These are phyloP conservation scores for Eragrostis tef DNA, from an alignment of 202 grass and related monocot species.

Conservation along the genomic window DNA sequence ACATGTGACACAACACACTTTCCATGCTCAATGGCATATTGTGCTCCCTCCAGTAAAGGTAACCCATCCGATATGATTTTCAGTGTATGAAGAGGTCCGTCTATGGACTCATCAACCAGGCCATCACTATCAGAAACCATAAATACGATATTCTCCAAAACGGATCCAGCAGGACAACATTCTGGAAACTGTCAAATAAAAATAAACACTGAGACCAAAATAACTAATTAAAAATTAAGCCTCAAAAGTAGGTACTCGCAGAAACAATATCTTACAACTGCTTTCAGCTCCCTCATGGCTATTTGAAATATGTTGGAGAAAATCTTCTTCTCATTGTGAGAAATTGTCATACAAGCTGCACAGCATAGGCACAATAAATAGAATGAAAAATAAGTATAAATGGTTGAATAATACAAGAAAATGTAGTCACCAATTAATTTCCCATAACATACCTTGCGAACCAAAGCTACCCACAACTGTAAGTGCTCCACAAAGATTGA, in stretches of 20 bases:
- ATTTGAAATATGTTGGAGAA: slow-evolving; percentile 45
- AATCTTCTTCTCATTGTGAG: slow-evolving; percentile 37
- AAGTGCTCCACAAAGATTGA: slow-evolving; percentile 49
- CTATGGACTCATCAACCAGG: slow-evolving; percentile 48
- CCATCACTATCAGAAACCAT: slow-evolving; percentile 47
- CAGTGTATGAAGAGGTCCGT: slow-evolving; percentile 53
- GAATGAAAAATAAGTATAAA: slow-evolving; percentile 24
- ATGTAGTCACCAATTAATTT: too few relatives aligned
- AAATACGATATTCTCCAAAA: slow-evolving; percentile 53
- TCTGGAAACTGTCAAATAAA: slow-evolving; percentile 40
- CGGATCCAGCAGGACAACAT: slow-evolving; percentile 25
- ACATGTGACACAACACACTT: slow-evolving; percentile 48
- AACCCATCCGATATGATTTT: slow-evolving; percentile 43
- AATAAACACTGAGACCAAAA: not conserved
- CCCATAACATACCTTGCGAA: slow-evolving; percentile 51
- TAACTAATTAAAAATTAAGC: not conserved
- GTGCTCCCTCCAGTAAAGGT: slow-evolving; percentile 43
- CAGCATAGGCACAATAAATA: slow-evolving; percentile 25
- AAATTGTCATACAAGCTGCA: slow-evolving; percentile 50
- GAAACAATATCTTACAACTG: slow-evolving; percentile 36
- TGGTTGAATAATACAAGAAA: not conserved
- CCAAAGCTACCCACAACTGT: slow-evolving; percentile 49
- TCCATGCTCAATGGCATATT: slow-evolving; percentile 54
- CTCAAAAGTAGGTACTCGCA: not conserved
- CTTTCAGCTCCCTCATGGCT: slow-evolving; percentile 37